These are phyloP conservation scores for Aspergillus campestris DNA, from an alignment of 495 filamentous ascomycete genomes.

Conservation along the genomic window DNA sequence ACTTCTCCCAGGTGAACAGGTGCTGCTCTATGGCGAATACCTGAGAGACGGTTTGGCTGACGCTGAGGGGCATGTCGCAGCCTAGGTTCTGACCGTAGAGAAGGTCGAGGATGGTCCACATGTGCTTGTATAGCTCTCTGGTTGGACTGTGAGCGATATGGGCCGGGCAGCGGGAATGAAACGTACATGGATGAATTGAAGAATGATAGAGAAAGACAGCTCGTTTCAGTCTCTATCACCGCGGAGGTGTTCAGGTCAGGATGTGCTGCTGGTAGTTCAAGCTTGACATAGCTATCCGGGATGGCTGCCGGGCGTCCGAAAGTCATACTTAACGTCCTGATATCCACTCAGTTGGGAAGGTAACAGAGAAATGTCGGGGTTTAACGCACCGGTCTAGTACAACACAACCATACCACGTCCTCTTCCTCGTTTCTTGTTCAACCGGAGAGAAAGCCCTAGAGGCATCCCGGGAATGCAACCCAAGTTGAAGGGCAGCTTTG, in stretches of 20 bases:
- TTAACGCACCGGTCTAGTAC: constrained; percentile 31
- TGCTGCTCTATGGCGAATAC: constrained; percentile 12
- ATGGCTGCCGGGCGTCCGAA: constrained; percentile 35
- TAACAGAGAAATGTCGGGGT: background rate
- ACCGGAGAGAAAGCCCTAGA: constrained; percentile 20
- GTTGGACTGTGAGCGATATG: constrained; percentile 2
- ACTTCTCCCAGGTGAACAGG: constrained; percentile 12
- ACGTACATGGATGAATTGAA: constrained; percentile 33
- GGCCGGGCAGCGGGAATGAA: background rate
- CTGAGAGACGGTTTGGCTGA: constrained; percentile 9
- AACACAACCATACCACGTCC: constrained; percentile 40
- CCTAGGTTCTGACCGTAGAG: constrained; percentile 36
- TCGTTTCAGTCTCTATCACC: constrained; percentile 9
- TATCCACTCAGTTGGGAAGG: background rate
- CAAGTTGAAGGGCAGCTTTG: constrained; percentile 32
- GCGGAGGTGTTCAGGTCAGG: constrained; percentile 12
- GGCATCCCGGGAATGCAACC: constrained; percentile 31
- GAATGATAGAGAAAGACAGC: constrained; percentile 15
- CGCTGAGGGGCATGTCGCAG: constrained; percentile 10
- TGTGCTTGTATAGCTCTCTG: constrained; percentile 16
- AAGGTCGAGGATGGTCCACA: constrained; percentile 26
- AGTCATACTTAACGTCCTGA: constrained; percentile 39
- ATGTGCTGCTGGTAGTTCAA: constrained; percentile 26
- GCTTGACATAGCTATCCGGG: constrained; percentile 28
- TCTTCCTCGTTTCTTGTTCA: constrained; percentile 32